Conservation (phyloP, 371 early-diverging fungal species). For the Mortierella sp. region DNA sequence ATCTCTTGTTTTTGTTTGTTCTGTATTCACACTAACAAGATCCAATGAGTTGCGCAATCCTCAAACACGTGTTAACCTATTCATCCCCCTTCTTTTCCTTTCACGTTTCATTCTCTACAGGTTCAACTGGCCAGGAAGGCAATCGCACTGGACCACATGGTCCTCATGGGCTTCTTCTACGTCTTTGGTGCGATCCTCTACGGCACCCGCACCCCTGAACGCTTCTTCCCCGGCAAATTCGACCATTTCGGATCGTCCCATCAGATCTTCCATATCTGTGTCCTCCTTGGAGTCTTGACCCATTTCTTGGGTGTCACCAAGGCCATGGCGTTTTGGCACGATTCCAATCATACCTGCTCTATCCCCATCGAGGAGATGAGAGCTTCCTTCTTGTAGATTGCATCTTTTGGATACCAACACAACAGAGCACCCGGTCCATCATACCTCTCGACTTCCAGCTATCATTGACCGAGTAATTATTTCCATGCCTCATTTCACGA, state of each 20-base stretch:
- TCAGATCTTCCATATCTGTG: slow-evolving; percentile 93
- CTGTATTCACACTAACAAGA: neutral
- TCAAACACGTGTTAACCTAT: slow-evolving; percentile 1
- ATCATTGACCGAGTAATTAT: neutral
- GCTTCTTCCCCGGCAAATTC: slow-evolving; percentile 72
- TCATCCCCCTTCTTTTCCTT: neutral
- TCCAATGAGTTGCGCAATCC: neutral
- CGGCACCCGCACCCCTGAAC: slow-evolving; percentile 77
- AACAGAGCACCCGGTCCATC: neutral
- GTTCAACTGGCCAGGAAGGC: slow-evolving; percentile 66
- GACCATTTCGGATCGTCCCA: slow-evolving; percentile 84
- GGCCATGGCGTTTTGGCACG: slow-evolving; percentile 70
- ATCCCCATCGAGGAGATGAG: slow-evolving; percentile 46
- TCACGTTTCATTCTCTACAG: slow-evolving; percentile 25
- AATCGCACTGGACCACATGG: slow-evolving; percentile 72
- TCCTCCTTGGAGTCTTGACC: slow-evolving; percentile 81
- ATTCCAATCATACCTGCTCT: slow-evolving; percentile 46
- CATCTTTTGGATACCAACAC: neutral
- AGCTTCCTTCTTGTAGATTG: neutral
- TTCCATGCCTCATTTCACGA: neutral
- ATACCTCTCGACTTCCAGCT: neutral
- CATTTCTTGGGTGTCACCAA: slow-evolving; percentile 87
- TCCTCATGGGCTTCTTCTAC: slow-evolving; percentile 83
- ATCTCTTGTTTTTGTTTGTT: too few relatives aligned
- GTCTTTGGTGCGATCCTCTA: slow-evolving; percentile 90